These are phyloP conservation scores for Tausonia pullulans DNA, from an alignment of 1,284 basidiomycete species.

Conservation along the genomic window DNA sequence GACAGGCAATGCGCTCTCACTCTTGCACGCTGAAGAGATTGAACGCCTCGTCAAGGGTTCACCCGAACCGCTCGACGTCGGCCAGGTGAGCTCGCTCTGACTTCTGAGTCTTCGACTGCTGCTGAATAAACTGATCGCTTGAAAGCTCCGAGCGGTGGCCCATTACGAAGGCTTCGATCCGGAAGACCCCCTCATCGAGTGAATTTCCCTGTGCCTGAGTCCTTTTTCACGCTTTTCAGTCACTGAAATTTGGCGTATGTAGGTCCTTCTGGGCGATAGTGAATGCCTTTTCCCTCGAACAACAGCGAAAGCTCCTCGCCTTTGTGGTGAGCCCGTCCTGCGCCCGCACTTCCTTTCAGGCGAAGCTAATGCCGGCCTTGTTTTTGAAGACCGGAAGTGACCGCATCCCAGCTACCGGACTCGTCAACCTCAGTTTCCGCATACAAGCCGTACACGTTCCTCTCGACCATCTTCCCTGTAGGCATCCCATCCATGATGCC, in stretches of 20 bases:
- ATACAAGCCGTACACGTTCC: slow-evolving; percentile 3
- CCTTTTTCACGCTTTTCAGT: background rate
- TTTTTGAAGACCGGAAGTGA: slow-evolving; percentile 20
- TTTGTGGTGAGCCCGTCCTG: slow-evolving; percentile 18
- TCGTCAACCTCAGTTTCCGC: slow-evolving; percentile 9
- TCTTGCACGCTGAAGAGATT: slow-evolving; percentile 24
- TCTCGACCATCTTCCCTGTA: slow-evolving; percentile 9
- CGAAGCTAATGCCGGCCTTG: no score
- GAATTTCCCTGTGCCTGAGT: background rate
- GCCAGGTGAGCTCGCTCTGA: background rate
- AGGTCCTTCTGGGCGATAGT: slow-evolving; percentile 24
- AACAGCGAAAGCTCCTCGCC: slow-evolving; percentile 20
- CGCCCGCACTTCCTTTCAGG: background rate
- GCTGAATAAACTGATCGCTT: background rate
- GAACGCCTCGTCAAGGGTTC: slow-evolving; percentile 24
- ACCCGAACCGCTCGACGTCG: slow-evolving; percentile 21
- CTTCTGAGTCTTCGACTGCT: background rate
- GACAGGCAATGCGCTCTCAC: slow-evolving; percentile 23
- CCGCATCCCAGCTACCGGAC: slow-evolving; percentile 24
- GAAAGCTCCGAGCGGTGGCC: slow-evolving; percentile 18
- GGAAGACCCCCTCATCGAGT: slow-evolving; percentile 19
- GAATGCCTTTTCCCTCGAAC: background rate
- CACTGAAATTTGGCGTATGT: background rate
- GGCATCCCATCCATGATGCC: background rate
- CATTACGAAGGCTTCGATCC: slow-evolving; percentile 21